Evolutionary conservation across 2,329 filamentous ascomycete species (phyloP).

Genomic region (Aspergillus versicolor): DNA sequence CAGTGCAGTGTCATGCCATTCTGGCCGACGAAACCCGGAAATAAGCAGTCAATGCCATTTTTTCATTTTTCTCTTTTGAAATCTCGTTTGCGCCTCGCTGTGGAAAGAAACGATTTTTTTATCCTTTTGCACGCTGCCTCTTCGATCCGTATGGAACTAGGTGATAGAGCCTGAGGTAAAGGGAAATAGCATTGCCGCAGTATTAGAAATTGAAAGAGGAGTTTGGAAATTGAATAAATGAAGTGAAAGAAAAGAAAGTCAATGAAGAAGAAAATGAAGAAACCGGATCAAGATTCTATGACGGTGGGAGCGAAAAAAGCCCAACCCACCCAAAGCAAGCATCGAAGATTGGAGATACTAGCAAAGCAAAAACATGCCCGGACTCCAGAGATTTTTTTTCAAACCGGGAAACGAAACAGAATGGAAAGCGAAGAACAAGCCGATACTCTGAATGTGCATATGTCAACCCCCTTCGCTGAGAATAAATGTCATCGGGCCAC

Average conservation of each 20-base stretch:
- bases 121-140: conserved; percentile 21
- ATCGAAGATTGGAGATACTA: conserved; percentile 29
- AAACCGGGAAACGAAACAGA: conserved; percentile 28
- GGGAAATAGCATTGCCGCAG: conserved; percentile 20
- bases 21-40: background rate
- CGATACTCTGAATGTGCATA: conserved; percentile 27
- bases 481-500: conserved; percentile 22
- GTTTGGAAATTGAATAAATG: background rate
- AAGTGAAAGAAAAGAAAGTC: background rate
- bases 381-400: conserved; percentile 38
- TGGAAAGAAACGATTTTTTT: conserved; percentile 11
- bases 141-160: conserved; percentile 28
- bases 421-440: conserved; percentile 16
- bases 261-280: conserved; percentile 9
- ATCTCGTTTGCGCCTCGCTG: conserved; percentile 12
- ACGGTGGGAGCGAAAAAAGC: conserved; percentile 29
- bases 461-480: conserved; percentile 23
- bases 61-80: conserved; percentile 13
- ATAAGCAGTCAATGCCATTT: conserved; percentile 12
- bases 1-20: background rate
- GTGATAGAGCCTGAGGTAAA: conserved; percentile 9
- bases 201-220: conserved; percentile 17
- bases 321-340: conserved; percentile 30
- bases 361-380: conserved; percentile 34
- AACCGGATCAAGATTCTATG: conserved; percentile 32